Evolutionary conservation across 176 grass and related monocot genomes (phyloP).

Genomic region (Guadua angustifolia): DNA sequence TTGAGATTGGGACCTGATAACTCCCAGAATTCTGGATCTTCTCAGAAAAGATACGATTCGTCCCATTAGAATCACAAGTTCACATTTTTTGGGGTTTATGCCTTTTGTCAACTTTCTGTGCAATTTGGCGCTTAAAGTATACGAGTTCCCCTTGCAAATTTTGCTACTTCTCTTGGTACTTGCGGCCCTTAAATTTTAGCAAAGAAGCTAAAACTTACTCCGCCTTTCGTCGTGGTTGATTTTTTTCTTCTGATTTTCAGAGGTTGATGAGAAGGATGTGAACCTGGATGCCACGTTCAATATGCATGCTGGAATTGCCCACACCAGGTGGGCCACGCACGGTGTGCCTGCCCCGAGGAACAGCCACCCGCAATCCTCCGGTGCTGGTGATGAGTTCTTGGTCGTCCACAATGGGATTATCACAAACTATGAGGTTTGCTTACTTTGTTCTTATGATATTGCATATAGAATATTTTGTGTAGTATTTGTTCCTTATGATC

Average conservation of each 20-base stretch:
- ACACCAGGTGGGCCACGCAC: constrained; percentile 95
- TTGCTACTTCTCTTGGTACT: background rate
- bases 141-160: background rate
- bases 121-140: background rate
- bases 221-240: background rate
- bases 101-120: background rate
- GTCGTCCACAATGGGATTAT: constrained; percentile 99
- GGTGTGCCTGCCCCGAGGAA: constrained; percentile 78
- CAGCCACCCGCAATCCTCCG: constrained; percentile 96
- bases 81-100: background rate
- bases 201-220: constrained; percentile 16
- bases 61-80: background rate
- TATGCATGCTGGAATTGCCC: constrained; percentile 90
- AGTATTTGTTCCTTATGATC: constrained; percentile 1
- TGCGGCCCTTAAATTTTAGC: background rate
- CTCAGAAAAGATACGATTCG: background rate
- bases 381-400: constrained; percentile 77
- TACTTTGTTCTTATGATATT: background rate
- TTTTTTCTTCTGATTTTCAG: background rate
- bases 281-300: constrained; percentile 74
- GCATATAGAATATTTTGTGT: background rate
- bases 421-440: constrained; percentile 94
- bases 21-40: constrained; percentile 22
- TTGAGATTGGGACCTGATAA: background rate
- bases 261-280: constrained; percentile 84